phyloP scores from a whole-genome alignment of 495 filamentous ascomycete genomes.

The Aspergillus homomorphus region DNA sequence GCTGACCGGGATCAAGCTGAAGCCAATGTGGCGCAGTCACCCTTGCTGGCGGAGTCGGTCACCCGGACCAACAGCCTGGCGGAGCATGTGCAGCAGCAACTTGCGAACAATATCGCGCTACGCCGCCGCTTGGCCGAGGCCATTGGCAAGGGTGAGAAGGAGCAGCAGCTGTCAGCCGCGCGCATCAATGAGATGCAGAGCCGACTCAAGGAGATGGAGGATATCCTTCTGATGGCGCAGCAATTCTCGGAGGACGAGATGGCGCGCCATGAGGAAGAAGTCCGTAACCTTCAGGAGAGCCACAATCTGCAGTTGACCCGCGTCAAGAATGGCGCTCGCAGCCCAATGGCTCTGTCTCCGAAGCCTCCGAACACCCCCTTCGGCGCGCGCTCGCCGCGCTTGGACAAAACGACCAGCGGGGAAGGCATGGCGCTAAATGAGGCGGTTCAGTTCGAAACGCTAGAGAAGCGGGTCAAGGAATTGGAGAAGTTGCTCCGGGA shows the following conservation, averaged over 20 bases:
- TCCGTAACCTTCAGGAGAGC: conserved; percentile 67
- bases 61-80: conserved; percentile 75
- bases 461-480: conserved; percentile 73
- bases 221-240: conserved; percentile 78
- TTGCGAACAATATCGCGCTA: conserved; percentile 70
- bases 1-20: conserved; percentile 71
- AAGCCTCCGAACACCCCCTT: conserved; percentile 63
- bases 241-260: conserved; percentile 82
- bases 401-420: conserved; percentile 57
- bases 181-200: conserved; percentile 81
- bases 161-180: conserved; percentile 72
- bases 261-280: conserved; percentile 79
- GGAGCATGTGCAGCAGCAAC: conserved; percentile 69
- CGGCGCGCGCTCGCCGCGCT: conserved; percentile 51
- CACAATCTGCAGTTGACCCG: conserved; percentile 76
- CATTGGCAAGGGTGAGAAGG: conserved; percentile 79
- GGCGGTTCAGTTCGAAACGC: conserved; percentile 62
- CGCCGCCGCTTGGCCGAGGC: conserved; percentile 80
- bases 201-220: conserved; percentile 76
- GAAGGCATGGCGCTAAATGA: conserved; percentile 57
- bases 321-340: conserved; percentile 56
- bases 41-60: conserved; percentile 64
- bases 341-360: conserved; percentile 41
- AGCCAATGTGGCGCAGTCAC: conserved; percentile 58
- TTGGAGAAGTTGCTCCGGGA: conserved; percentile 78